These are phyloP conservation scores for Phytophthora megakarya DNA, from an alignment of 352 stramenopile genomes.

Conservation along the genomic window DNA sequence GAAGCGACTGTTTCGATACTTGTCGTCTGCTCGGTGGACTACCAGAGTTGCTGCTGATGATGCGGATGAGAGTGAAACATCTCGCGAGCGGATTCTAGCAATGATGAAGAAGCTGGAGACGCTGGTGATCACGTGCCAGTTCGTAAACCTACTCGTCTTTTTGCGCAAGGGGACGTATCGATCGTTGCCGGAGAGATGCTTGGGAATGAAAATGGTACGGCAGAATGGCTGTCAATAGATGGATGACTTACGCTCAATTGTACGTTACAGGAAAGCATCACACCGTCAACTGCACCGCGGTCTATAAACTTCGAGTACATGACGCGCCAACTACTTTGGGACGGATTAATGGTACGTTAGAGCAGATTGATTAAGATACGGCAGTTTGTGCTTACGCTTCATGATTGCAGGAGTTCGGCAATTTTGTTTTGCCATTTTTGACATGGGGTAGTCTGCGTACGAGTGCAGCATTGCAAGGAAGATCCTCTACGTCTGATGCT, in stretches of 20 bases:
- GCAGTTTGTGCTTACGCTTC: conserved; percentile 1
- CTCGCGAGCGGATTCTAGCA: conserved; percentile 41
- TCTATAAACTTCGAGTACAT: conserved; percentile 90
- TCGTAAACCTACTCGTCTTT: conserved; percentile 77
- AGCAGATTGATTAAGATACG: neutral
- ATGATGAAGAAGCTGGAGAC: conserved; percentile 80
- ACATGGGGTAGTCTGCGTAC: conserved; percentile 61
- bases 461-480: conserved; percentile 14
- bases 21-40: conserved; percentile 60
- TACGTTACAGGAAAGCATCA: conserved; percentile 56
- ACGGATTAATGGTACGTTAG: conserved; percentile 71
- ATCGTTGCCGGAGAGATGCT: conserved; percentile 71
- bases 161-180: conserved; percentile 72
- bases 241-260: neutral
- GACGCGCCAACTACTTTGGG: conserved; percentile 83
- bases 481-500: conserved; percentile 1
- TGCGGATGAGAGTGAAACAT: conserved; percentile 5
- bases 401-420: conserved; percentile 74
- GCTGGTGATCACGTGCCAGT: conserved; percentile 64
- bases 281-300: conserved; percentile 53
- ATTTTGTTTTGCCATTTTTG: conserved; percentile 73
- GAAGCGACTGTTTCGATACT: conserved; percentile 71
- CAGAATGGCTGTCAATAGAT: neutral
- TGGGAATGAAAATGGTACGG: conserved; percentile 74
- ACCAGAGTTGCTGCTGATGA: conserved; percentile 2